phyloP scores from a whole-genome alignment of 148 eudicot genomes.

The Vaccinium vitisidaea region DNA sequence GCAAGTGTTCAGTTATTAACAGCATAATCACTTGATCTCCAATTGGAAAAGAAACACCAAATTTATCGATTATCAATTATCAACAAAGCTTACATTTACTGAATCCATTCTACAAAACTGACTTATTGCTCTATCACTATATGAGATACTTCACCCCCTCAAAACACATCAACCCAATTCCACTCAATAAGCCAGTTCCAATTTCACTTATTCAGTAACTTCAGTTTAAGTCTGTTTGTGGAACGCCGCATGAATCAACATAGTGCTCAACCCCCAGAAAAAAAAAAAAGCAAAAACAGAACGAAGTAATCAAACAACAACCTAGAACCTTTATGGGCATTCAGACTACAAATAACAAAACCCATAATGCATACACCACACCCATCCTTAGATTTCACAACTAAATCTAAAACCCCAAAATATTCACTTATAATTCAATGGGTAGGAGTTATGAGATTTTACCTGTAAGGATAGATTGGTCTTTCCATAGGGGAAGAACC shows the following conservation, averaged over 20 bases:
- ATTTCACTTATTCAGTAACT: no score
- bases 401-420: constrained; percentile 6
- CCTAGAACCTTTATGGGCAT: background rate
- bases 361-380: background rate
- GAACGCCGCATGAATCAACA: background rate
- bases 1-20: background rate
- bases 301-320: background rate
- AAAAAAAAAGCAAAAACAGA: background rate
- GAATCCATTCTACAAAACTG: background rate
- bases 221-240: no score
- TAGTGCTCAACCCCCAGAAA: background rate
- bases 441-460: constrained; percentile 7
- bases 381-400: background rate
- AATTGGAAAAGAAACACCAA: background rate
- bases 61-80: background rate
- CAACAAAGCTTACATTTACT: background rate
- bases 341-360: background rate
- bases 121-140: no score
- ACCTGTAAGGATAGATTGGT: constrained; percentile 19
- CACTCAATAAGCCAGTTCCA: no score
- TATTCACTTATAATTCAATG: background rate
- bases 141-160: no score
- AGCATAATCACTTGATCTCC: background rate
- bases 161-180: no score
- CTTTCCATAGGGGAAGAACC: constrained; percentile 34